A percentile compares a stretch with the other conserved stretches of the same genome.
Evolutionary conservation across 2,329 filamentous ascomycete genomes (phyloP).

Genomic region (Fusarium lateritium): DNA sequence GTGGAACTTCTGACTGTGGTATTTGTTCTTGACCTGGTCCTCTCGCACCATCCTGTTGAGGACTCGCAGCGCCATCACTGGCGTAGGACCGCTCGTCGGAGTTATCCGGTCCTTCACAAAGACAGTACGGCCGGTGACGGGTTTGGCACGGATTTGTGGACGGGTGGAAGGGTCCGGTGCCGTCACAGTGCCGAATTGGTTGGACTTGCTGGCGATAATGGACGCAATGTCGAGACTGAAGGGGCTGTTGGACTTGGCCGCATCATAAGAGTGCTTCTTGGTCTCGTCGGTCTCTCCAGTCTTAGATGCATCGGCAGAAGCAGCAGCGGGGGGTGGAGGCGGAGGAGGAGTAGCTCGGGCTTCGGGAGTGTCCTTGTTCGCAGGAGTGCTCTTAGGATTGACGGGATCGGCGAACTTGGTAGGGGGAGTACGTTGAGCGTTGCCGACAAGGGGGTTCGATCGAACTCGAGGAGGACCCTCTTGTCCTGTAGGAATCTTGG

Average conservation of each 20-base stretch:
- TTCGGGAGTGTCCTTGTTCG: constrained; percentile 18
- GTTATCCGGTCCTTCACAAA: constrained; percentile 53
- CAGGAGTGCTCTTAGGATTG: constrained; percentile 20
- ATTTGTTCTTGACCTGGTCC: constrained; percentile 73
- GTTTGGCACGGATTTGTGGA: constrained; percentile 51
- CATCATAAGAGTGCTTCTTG: constrained; percentile 46
- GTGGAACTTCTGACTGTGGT: constrained; percentile 75
- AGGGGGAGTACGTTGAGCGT: constrained; percentile 29
- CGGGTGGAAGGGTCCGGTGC: constrained; percentile 47
- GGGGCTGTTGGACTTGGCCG: constrained; percentile 39
- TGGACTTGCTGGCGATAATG: constrained; percentile 54
- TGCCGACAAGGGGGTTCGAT: constrained; percentile 53
- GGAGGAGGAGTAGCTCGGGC: constrained; percentile 24
- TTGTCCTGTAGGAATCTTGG: constrained; percentile 19
- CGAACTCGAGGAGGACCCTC: constrained; percentile 30
- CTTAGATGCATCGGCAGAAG: constrained; percentile 10
- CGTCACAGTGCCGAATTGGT: constrained; percentile 34
- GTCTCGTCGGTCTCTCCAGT: not conserved
- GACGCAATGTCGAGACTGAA: constrained; percentile 54
- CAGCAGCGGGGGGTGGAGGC: constrained; percentile 27
- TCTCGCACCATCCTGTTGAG: constrained; percentile 57
- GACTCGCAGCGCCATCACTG: constrained; percentile 61
- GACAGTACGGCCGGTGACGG: constrained; percentile 58
- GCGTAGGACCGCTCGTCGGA: constrained; percentile 55
- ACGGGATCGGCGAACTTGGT: constrained; percentile 16